These are phyloP conservation scores for Flaveria trinervia DNA, from an alignment of 129 eudicot species.

Conservation along the genomic window DNA sequence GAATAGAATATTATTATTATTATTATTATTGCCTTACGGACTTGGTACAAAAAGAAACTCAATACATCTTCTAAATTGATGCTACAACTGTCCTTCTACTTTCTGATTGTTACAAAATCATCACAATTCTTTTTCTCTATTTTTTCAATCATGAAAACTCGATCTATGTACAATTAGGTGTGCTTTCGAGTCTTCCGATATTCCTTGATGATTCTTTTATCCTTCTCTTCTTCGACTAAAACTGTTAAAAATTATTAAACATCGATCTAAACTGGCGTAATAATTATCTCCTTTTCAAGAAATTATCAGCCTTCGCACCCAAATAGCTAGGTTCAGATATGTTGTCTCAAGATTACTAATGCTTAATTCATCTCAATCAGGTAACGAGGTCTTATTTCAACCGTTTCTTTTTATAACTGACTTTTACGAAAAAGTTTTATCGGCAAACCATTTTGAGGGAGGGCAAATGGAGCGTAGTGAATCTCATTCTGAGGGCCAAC, in stretches of 20 bases:
- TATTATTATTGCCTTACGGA: conserved; percentile 75
- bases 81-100: conserved; percentile 30
- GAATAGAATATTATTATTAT: conserved; percentile 36
- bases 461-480: conserved; percentile 94
- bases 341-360: neutral
- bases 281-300: neutral
- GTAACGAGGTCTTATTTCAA: conserved; percentile 7
- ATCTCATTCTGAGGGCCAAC: conserved; percentile 91
- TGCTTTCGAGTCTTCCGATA: conserved; percentile 27
- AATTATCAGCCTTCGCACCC: neutral
- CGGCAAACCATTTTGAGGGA: conserved; percentile 95
- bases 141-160: conserved; percentile 35
- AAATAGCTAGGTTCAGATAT: neutral
- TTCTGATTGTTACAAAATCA: conserved; percentile 33
- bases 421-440: conserved; percentile 51
- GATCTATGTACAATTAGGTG: conserved; percentile 51
- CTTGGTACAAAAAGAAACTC: conserved; percentile 40
- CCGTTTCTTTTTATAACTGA: conserved; percentile 1
- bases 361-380: neutral
- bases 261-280: neutral
- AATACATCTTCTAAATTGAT: conserved; percentile 21
- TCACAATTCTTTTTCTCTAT: conserved; percentile 25
- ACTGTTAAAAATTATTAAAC: neutral
- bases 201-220: conserved; percentile 24
- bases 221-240: neutral